Conservation (phyloP, 305 asterid species). For the Fraxinus platypoda region DNA sequence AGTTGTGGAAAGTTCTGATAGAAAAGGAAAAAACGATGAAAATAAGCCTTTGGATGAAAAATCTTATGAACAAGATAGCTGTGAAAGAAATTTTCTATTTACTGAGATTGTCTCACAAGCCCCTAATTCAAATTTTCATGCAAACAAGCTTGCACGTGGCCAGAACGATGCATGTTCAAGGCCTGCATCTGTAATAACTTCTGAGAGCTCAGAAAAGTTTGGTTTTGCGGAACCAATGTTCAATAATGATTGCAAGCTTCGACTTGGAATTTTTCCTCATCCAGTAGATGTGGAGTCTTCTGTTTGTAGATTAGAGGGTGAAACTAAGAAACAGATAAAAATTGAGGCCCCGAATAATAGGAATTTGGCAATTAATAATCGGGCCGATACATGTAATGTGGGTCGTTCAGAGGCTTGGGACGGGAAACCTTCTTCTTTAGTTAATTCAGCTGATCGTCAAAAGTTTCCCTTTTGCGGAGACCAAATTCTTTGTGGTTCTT, state of each 20-base stretch:
- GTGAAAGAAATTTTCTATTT: slow-evolving; percentile 55
- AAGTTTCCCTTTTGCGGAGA: slow-evolving; percentile 48
- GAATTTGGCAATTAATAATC: slow-evolving; percentile 40
- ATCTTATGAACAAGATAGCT: slow-evolving; percentile 27
- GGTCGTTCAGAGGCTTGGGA: slow-evolving; percentile 29
- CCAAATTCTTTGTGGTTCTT: slow-evolving; percentile 51
- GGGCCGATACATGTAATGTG: slow-evolving; percentile 21
- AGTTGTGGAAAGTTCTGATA: slow-evolving; percentile 33
- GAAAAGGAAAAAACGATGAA: slow-evolving; percentile 39
- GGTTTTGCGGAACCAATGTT: slow-evolving; percentile 49
- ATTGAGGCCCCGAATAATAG: slow-evolving; percentile 42
- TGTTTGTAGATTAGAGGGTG: slow-evolving; percentile 48
- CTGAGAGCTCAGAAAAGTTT: slow-evolving; percentile 65
- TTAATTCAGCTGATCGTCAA: slow-evolving; percentile 57
- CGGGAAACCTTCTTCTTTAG: slow-evolving; percentile 39
- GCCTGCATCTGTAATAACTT: slow-evolving; percentile 64
- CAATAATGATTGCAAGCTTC: slow-evolving; percentile 56
- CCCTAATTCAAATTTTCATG: slow-evolving; percentile 37
- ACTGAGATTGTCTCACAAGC: slow-evolving; percentile 65
- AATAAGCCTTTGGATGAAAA: slow-evolving; percentile 44
- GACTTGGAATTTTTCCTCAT: slow-evolving; percentile 48
- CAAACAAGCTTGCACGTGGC: slow-evolving; percentile 35
- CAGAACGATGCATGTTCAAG: slow-evolving; percentile 53
- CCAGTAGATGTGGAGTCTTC: slow-evolving; percentile 48
- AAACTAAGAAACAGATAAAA: slow-evolving; percentile 41